Percentiles rank a stretch among this genome's conserved stretches.
phyloP scores from a whole-genome alignment of 2,329 filamentous ascomycete genomes.

The Hypomyces perniciosus region DNA sequence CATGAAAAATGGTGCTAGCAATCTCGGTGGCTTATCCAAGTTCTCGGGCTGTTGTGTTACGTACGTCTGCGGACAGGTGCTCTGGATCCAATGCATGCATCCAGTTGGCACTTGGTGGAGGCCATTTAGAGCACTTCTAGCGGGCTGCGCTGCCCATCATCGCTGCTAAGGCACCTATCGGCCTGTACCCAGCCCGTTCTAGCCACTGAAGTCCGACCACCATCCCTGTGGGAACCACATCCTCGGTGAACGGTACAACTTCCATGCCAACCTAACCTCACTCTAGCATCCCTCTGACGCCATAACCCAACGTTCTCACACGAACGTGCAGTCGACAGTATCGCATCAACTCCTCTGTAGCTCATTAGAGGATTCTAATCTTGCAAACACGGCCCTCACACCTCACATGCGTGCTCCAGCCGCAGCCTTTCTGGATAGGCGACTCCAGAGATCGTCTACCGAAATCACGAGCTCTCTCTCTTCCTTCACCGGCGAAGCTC shows the following conservation, averaged over 20 bases:
- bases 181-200: too few relatives aligned
- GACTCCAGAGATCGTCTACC: conserved; percentile 5
- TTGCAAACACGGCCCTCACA: not conserved
- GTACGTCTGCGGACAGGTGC: too few relatives aligned
- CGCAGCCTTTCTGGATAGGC: conserved; percentile 5
- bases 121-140: too few relatives aligned
- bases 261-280: not conserved
- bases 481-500: conserved; percentile 8
- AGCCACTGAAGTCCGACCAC: not conserved
- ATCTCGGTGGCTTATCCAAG: too few relatives aligned
- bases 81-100: not conserved
- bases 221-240: conserved; percentile 7
- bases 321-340: conserved; percentile 1
- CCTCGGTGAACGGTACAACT: not conserved
- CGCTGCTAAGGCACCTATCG: too few relatives aligned
- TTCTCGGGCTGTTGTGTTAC: too few relatives aligned
- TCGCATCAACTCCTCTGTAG: not conserved
- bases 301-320: conserved; percentile 5
- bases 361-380: not conserved
- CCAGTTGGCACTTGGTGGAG: too few relatives aligned
- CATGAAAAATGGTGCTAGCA: too few relatives aligned
- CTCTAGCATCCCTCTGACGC: conserved; percentile 10
- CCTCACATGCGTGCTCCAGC: conserved; percentile 8
- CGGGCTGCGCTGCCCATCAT: too few relatives aligned
- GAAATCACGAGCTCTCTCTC: not conserved